phyloP scores from a whole-genome alignment of 2,329 filamentous ascomycete species.

The Colletotrichum chlorophyti region DNA sequence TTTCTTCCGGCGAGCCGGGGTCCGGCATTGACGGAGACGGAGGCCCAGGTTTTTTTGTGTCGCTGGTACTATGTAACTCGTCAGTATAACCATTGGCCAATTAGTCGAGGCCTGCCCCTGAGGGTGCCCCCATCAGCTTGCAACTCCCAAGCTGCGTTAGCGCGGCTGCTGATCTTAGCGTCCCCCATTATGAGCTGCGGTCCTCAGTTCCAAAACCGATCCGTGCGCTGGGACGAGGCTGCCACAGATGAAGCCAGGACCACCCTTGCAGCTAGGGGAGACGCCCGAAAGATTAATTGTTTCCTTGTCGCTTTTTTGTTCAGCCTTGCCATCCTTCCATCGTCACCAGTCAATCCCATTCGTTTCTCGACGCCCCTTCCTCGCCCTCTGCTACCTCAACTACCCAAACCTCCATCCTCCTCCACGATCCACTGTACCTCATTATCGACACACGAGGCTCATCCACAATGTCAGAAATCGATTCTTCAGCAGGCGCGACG shows the following conservation, averaged over 20 bases:
- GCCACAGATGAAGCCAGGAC: too few relatives aligned
- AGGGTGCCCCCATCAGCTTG: too few relatives aligned
- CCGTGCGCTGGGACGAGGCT: too few relatives aligned
- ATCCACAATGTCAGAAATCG: slow-evolving; percentile 36
- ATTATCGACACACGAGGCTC: too few relatives aligned
- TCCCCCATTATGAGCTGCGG: background rate
- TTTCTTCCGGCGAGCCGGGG: background rate
- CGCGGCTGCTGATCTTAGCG: slow-evolving; percentile 11
- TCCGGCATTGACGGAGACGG: background rate
- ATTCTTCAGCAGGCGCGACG: slow-evolving; percentile 30
- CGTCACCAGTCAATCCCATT: background rate
- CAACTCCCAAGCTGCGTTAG: background rate
- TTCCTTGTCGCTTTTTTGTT: background rate
- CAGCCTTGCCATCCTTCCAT: background rate
- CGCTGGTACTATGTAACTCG: background rate
- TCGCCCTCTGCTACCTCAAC: background rate
- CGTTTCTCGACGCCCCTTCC: background rate
- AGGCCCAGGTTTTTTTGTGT: background rate
- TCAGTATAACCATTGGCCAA: slow-evolving; percentile 7
- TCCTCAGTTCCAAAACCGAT: too few relatives aligned
- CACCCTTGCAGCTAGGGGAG: slow-evolving; percentile 8
- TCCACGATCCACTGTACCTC: background rate
- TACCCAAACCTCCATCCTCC: background rate
- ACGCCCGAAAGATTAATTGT: slow-evolving; percentile 15
- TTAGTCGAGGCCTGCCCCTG: too few relatives aligned